Base-by-base conservation (phyloP, 1,284 basidiomycete genomes). In the Cystobasidium slooffiae region DNA sequence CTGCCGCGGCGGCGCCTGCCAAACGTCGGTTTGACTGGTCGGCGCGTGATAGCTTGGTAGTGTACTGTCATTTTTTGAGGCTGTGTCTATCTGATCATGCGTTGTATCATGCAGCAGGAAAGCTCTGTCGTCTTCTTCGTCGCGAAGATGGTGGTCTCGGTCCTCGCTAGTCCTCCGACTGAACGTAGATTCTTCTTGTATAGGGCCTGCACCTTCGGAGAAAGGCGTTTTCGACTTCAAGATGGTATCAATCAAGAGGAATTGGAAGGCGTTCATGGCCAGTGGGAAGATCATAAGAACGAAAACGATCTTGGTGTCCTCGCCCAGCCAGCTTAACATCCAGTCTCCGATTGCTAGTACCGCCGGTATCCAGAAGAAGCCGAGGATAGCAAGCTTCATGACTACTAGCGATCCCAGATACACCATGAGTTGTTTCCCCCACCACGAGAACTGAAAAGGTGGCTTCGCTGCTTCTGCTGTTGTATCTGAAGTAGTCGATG, bases 231-330 rank as follows among this genome's bases (percentile, higher is more conserved):
- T 61, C 10, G 62, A 65, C 31, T 75, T 75, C 59, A 76, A 49
- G 31, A 76, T 84, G 79, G 84, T 82, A 61, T 84, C 84, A 46
- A 84, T 82, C 31, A 84, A 75, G 49, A 82, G 82, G 78, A 84
- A 83, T 81, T 96, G 78, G 16, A 81, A 44, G 10, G 78, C 77
- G 72, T 82, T 97, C 94, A 97, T 97, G 74, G 90, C 85, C 75
- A 95, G 89, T 0, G 95, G 95, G 84, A 97, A 95, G 62, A 97
- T 81, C 70, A 93, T 92, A 92, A 97, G 96, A 46, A 90, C 90
- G 79, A 77, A 80, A 55, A 83, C 78, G 39, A 84, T 80, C 64
- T 81, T 80, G 16, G 76, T 61, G 18, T 75, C 55, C 18, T 77
- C 78, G 65, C 86, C 88, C 37, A 93, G 89, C 89, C 92, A 93